Evolutionary conservation across 345 rosid genomes (phyloP), one percentile per base, ranked within the genome.

Genomic region (Citrus trifoliata): DNA sequence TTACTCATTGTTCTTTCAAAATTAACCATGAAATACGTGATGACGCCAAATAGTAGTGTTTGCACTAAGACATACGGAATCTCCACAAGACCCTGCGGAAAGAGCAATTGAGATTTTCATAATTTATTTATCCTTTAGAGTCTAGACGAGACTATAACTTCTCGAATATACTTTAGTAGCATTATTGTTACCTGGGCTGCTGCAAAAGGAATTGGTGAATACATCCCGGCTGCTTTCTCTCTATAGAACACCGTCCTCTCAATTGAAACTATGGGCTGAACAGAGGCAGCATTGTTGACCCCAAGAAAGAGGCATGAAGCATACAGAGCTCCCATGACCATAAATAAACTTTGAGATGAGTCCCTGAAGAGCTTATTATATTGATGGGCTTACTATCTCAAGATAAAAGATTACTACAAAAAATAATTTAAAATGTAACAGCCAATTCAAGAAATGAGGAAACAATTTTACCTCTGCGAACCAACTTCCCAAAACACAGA

Each of bases 181-280:
- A 14, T 53, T 60, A 73, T 2, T 63, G 42, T 71, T 64, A 90
- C 96, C 88, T 93, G 98, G 56, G 98, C 98, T 48, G 80, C 79
- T 9, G 98, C 98, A 79, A 92, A 93, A 33, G 93, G 72, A 25
- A 88, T 76, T 37, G 98, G 92, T 77, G 93, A 75, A 81, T 89
- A 91, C 95, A 93, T 90, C 81, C 95, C 93, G 3, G 98, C 98
- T 58, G 95, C 98, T 83, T 78, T 92, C 85, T 95, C 98, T 83
- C 98, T 87, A 67, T 92, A 93, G 84, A 95, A 93, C 3, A 95
- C 98, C 2, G 97, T 90, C 84, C 98, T 89, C 82, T 91, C 98
- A 53, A 95, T 91, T 16, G 98, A 87, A 67, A 95, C 90, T 53
- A 95, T 85, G 67, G 98, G 98, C 79, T 48, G 46, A n/a, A 93